Evolutionary conservation across 805 yeast species (phyloP).

Genomic region (Saccharomycopsis schoenii): DNA sequence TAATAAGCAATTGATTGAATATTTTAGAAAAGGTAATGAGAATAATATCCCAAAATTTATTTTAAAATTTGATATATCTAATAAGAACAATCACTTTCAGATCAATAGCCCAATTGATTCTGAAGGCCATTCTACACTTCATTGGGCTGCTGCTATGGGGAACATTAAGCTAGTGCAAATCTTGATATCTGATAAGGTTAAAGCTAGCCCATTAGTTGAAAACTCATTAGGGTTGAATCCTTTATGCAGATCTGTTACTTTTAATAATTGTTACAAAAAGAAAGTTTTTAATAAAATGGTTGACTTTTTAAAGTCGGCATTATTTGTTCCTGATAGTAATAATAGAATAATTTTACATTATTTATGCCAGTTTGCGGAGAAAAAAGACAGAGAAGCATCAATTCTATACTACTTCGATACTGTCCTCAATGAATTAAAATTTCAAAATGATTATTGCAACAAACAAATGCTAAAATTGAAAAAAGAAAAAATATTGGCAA

Average conservation of each 20-base stretch:
- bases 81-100: slow-evolving; percentile 55
- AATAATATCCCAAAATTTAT: slow-evolving; percentile 27
- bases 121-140: slow-evolving; percentile 74
- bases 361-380: slow-evolving; percentile 43
- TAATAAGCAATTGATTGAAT: slow-evolving; percentile 12
- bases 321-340: slow-evolving; percentile 60
- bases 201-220: slow-evolving; percentile 45
- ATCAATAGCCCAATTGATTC: slow-evolving; percentile 63
- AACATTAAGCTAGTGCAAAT: slow-evolving; percentile 49
- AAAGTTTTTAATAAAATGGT: slow-evolving; percentile 49
- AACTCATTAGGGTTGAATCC: slow-evolving; percentile 58
- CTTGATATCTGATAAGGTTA: slow-evolving; percentile 36
- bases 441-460: slow-evolving; percentile 14
- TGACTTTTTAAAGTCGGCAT: slow-evolving; percentile 51
- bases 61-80: slow-evolving; percentile 24
- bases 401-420: slow-evolving; percentile 46
- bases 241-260: slow-evolving; percentile 56
- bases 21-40: slow-evolving; percentile 15
- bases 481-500: slow-evolving; percentile 20
- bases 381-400: slow-evolving; percentile 38
- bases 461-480: slow-evolving; percentile 13
- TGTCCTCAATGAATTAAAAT: slow-evolving; percentile 28
- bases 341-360: slow-evolving; percentile 72
- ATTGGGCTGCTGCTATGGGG: slow-evolving; percentile 83
- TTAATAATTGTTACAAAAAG: slow-evolving; percentile 62